Base-by-base conservation (phyloP, 2,329 filamentous ascomycete species). In the Dryadomyces quercus-mongolicae region DNA sequence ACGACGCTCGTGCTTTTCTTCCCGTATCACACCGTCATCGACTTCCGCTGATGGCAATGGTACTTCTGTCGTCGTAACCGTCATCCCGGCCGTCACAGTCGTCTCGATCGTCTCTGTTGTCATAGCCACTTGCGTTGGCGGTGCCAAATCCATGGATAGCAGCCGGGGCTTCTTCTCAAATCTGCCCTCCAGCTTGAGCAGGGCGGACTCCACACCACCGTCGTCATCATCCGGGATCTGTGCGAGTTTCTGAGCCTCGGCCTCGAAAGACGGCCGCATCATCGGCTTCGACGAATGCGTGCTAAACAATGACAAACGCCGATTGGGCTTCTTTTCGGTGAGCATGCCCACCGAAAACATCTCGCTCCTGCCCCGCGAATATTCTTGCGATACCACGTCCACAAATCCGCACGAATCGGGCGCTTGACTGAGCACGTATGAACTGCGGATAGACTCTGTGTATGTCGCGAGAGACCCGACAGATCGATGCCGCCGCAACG, bases 111-210 rank as follows among this genome's bases (percentile, higher is more conserved):
- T 58, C 18, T 9, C 21, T 46, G 6, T 20, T 1, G 42, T n/a
- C 6, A 58, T 16, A 31, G 25, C 25, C 34, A 58, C 18, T 6
- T 40, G 49, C 6, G 38, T 20, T 2, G 18, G 5, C 15, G 46
- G 21, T 8, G 20, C 13, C 2, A 42, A 12, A 1, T 44, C 36
- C 12, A 31, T 34, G 21, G 22, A 44, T 12, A 31, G 12, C 42
- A n/a, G 34, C 21, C 16, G 10, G 13, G 40, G 8, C 20, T 68
- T 80, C 60, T 76, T 82, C 64, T 85, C 78, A 61, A 85, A 93
- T 60, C 82, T 92, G 10, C 93, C 93, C 70, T 98, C 93, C 0
- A 98, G 76, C 63, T 97, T 98, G 61, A 91, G 70, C 51, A 98
- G 68, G 0, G 93, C 88, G n/a, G 91, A 90, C 64, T 97, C 93